phyloP scores from a whole-genome alignment of 441 rosid genomes.

The Adansonia madagascariensis region DNA sequence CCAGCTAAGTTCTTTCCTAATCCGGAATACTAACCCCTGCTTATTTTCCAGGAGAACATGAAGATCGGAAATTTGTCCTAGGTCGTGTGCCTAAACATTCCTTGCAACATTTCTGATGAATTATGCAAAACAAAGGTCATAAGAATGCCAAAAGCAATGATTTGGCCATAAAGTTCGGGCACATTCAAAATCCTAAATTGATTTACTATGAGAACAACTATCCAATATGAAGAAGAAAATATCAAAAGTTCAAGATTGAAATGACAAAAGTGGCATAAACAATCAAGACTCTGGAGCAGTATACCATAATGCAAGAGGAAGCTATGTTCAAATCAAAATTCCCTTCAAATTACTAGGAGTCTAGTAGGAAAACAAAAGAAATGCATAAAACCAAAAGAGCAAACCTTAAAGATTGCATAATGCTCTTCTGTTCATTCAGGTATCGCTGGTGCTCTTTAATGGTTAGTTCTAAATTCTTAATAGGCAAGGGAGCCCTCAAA shows the following conservation, averaged over 20 bases:
- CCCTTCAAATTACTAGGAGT: slow-evolving; percentile 2
- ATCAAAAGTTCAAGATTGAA: neutral
- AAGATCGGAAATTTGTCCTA: neutral
- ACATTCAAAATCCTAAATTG: slow-evolving; percentile 9
- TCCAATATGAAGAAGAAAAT: neutral
- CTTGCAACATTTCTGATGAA: neutral
- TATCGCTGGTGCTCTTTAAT: slow-evolving; percentile 68
- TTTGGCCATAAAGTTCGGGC: neutral
- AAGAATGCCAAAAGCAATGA: neutral
- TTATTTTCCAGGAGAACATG: neutral
- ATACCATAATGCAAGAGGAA: neutral
- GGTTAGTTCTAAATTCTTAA: slow-evolving; percentile 60
- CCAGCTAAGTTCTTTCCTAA: slow-evolving; percentile 9
- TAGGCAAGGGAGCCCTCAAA: slow-evolving; percentile 50
- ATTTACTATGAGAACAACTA: neutral
- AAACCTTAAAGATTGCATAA: slow-evolving; percentile 97
- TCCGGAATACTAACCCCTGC: slow-evolving; percentile 6
- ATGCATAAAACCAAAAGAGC: slow-evolving; percentile 30
- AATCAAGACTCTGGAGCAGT: neutral
- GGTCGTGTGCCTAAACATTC: neutral
- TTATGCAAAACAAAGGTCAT: neutral
- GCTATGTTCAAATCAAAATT: neutral
- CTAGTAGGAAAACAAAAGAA: neutral
- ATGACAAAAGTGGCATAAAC: neutral
- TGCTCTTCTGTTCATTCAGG: slow-evolving; percentile 81